Base-by-base conservation (phyloP, 2,329 filamentous ascomycete species). In the Cadophora gregata region DNA sequence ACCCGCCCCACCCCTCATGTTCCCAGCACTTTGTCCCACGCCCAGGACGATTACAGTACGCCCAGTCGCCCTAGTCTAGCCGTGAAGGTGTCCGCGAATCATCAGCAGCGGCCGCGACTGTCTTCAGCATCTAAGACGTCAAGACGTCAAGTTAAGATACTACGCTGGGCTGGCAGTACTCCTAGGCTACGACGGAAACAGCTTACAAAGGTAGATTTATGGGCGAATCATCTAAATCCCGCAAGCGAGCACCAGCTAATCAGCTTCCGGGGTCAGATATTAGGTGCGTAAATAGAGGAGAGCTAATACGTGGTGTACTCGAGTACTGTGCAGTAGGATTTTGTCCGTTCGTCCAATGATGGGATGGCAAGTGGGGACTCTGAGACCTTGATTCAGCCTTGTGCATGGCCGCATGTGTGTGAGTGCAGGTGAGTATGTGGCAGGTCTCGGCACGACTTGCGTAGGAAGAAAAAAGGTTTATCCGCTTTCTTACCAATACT, bases 341-440 rank as follows among this genome's bases (percentile, higher is more conserved):
- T 25, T 27, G 48, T 24, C n/a, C 10, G 10, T 51, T 29, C 48
- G 12, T 51, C 48, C 48, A 55, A 55, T 36, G n/a, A 56, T 36
- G 29, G 21, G 53, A 10, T 56, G 29, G 31, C n/a, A 36, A 31
- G 53, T 36, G 53, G 53, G 21, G 51, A n/a, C 19, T 31, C 16
- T 27, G 8, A 53, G 27, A 31, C 29, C 53, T 56, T 36, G 53
- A 56, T 56, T 56, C 53, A 56, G 53, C 53, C 53, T 56, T 56
- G 53, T 56, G 53, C 31, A 56, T 56, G 31, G n/a, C n/a, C 31
- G 12, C 6, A 36, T 36, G 31, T 47, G 42, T 47, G 19, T 21
- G 42, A 6, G 21, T 47, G 42, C 21, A 21, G 31, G 12, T 36
- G 31, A 6, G 31, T 27, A 21, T 25, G 48, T 50, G 10, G 21